Base-by-base conservation (phyloP, 2,329 filamentous ascomycete species). In the Xylariaceae sp. region DNA sequence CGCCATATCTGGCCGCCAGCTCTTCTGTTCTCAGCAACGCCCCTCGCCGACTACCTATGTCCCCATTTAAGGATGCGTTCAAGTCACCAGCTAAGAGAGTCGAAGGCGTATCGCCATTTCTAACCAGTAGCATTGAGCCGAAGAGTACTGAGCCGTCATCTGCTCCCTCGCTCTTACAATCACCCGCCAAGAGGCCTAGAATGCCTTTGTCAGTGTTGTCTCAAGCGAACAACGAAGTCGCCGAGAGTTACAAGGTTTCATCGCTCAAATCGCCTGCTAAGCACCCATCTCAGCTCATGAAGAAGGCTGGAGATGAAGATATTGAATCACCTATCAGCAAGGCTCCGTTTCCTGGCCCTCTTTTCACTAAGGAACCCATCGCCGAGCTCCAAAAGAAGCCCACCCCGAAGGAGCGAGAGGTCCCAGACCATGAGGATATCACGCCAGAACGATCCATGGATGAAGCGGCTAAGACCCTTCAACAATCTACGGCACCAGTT, bases 81-180 rank as follows among this genome's bases (percentile, higher is more conserved):
- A 80, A 75, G 58, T 80, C 79, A 1, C 81, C 82, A 0, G 78
- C 82, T 1, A 81, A 80, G 64, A 72, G 74, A 37, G 65, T 73
- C 44, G 90, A 80, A 0, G 68, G 67, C 1, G 44, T 70, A 54
- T 57, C 65, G 31, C 54, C 67, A 34, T 56, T 69, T 62, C 47
- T 64, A 55, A 55, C 68, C 62, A 31, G 60, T 19, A 57, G 64
- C 46, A 60, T 67, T 47, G 52, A 66, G 43, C 54, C 64, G 49
- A 54, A 68, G 52, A 44, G 55, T 44, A 72, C 75, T 1, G 72
- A 74, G 42, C 76, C 75, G 2, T 73, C 74, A 0, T 71, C 75
- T 54, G 80, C 79, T 65, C 64, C 70, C 3, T 76, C 78, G 0
- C 68, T 79, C 47, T 68, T 82, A 4, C 74, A 77, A 46, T 82